Evolutionary conservation across 441 rosid genomes (phyloP).

Genomic region (Gossypium lobatum): DNA sequence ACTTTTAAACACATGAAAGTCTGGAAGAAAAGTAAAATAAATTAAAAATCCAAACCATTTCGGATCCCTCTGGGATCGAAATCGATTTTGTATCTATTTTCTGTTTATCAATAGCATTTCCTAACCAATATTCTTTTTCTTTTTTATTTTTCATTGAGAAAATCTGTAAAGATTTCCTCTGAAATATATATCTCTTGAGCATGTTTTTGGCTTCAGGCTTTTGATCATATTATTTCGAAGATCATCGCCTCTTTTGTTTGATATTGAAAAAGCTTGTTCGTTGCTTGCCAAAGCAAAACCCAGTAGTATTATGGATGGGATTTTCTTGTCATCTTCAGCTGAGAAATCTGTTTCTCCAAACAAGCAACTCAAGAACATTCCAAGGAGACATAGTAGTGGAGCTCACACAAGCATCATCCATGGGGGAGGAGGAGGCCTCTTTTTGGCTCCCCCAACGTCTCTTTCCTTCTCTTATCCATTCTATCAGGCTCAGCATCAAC

Average conservation of each 20-base stretch:
- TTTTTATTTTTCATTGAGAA: not conserved
- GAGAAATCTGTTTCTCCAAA: conserved; percentile 35
- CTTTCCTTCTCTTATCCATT: conserved; percentile 22
- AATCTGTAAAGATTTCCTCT: conserved; percentile 12
- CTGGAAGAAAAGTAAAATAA: not conserved
- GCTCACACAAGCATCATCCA: conserved; percentile 23
- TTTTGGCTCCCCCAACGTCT: conserved; percentile 26
- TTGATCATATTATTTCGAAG: conserved; percentile 29
- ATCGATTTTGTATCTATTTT: not conserved
- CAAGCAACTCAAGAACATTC: conserved; percentile 39
- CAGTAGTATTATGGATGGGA: conserved; percentile 41
- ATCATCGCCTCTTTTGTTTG: conserved; percentile 20
- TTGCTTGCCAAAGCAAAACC: not conserved
- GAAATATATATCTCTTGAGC: not conserved
- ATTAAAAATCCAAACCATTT: not conserved
- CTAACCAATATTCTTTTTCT: not conserved
- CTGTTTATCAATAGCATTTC: not conserved
- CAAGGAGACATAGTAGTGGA: conserved; percentile 25
- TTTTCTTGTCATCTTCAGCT: conserved; percentile 29
- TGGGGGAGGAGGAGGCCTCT: conserved; percentile 22
- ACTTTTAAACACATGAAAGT: not conserved
- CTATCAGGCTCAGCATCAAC: conserved; percentile 27
- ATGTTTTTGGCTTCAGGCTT: conserved; percentile 11
- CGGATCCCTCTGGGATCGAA: conserved; percentile 17
- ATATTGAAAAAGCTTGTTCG: not conserved